Evolutionary conservation across 352 stramenopile species (phyloP), one percentile per base, ranked within the genome.

Genomic region (Phytophthora vignae): DNA sequence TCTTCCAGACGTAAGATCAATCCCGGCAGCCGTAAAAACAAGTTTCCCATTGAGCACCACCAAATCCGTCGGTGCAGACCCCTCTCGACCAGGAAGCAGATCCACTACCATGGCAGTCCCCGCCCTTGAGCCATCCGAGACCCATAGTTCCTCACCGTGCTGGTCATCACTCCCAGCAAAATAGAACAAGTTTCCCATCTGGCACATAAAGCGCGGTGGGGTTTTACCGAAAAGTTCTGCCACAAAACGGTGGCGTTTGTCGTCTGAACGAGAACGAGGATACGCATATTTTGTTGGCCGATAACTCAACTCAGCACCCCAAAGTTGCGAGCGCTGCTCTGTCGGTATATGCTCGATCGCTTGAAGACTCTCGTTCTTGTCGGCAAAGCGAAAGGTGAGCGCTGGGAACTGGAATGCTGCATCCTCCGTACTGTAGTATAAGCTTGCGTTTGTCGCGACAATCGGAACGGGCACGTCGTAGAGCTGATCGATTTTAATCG

Each of bases 401-500:
- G 83, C 58, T 7, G 82, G 67, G 48, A 89, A 89, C 29, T 60
- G 74, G 50, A 84, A 90, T 14, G 69, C 70, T 46, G 63, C 63
- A 49, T 90, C 84, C 55, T 91, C 82, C 55, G 68, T 53, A 12
- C 57, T 69, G 15, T 77, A 77, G 40, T 81, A 83, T 40, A 83
- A 77, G 27, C 38, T 64, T 22, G 67, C 54, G 22, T 49, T 65
- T 7, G 81, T 55, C 9, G 50, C n/a, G 17, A 88, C 74, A 9
- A 58, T 65, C 8, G 81, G 81, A 25, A 84, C 40, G 8, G 63
- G 69, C 0, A 81, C 38, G 0, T 74, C 60, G 27, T 76, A 64
- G 8, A 58, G 31, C 9, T 85, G 76, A 17, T 72, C 48, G 29
- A 87, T 31, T 4, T 14, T 40, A 42, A 81, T 73, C 29, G 11